phyloP scores from a whole-genome alignment of 495 filamentous ascomycete genomes.

The Xylaria curta region DNA sequence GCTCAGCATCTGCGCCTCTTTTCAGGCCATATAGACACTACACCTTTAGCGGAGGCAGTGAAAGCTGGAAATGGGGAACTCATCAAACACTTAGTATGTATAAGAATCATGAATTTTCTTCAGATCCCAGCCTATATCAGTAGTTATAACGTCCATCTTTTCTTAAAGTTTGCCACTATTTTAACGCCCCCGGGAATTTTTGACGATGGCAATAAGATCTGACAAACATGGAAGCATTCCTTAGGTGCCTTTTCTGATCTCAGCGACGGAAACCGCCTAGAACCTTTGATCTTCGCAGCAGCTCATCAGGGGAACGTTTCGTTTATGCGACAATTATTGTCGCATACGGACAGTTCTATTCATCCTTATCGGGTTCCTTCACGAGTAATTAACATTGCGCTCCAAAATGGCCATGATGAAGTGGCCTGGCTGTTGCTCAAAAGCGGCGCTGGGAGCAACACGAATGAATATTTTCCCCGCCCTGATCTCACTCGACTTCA shows the following conservation, averaged over 20 bases:
- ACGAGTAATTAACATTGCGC: not conserved
- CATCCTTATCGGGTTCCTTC: not conserved
- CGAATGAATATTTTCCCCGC: too few species aligned
- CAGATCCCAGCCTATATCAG: not conserved
- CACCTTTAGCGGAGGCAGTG: not conserved
- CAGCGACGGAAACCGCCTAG: not conserved
- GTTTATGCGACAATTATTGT: not conserved
- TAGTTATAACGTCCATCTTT: too few species aligned
- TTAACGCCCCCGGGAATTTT: too few species aligned
- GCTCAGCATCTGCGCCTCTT: not conserved
- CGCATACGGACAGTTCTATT: not conserved
- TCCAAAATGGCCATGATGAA: not conserved
- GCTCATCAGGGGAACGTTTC: not conserved
- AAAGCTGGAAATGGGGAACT: not conserved
- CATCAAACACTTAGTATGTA: not conserved
- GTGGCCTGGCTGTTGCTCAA: not conserved
- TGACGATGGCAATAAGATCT: too few species aligned
- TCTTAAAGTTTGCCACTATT: too few species aligned
- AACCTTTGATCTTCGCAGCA: not conserved
- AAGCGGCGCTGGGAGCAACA: too few species aligned
- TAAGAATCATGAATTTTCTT: not conserved
- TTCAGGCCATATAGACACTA: too few species aligned
- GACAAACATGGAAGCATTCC: not conserved
- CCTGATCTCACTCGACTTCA: too few species aligned
- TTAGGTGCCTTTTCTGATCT: not conserved